Evolutionary conservation across 805 yeast genomes (phyloP).

Genomic region (Myxozyma melibiosi): DNA sequence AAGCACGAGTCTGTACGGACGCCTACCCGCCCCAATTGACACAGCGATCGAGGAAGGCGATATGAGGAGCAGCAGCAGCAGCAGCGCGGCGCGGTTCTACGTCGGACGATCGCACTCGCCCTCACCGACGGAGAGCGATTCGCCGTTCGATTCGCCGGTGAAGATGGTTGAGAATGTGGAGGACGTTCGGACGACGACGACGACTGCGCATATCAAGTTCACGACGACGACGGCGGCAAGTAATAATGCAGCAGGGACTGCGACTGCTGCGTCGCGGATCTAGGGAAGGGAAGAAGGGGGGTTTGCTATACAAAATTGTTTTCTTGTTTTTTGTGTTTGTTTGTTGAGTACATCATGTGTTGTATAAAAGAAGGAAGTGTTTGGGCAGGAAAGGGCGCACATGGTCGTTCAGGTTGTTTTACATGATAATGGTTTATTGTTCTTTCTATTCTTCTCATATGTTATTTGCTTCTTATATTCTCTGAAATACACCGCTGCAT

Average conservation of each 20-base stretch:
- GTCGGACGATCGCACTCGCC: slow-evolving; percentile 14
- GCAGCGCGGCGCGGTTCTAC: slow-evolving; percentile 2
- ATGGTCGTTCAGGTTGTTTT: background rate
- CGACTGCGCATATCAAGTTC: background rate
- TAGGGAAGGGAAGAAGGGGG: background rate
- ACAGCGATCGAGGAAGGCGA: too few species aligned
- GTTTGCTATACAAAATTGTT: background rate
- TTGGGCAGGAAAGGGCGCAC: slow-evolving; percentile 2
- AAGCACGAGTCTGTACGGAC: too few species aligned
- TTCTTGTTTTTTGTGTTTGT: background rate
- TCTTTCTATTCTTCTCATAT: background rate
- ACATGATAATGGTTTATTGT: background rate
- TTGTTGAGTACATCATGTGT: background rate
- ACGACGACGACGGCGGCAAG: slow-evolving; percentile 2
- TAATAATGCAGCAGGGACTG: too few species aligned
- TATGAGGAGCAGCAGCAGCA: too few species aligned
- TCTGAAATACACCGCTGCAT: too few species aligned
- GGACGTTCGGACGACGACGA: background rate
- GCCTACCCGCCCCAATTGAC: too few species aligned
- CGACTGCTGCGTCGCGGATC: too few species aligned
- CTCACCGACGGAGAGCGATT: slow-evolving; percentile 14
- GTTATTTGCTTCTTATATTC: background rate
- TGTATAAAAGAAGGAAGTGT: background rate
- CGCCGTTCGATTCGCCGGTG: slow-evolving; percentile 15
- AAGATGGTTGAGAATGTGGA: slow-evolving; percentile 16